Conservation (phyloP, 2,329 filamentous ascomycete species). For the Claviceps quebecensis region DNA sequence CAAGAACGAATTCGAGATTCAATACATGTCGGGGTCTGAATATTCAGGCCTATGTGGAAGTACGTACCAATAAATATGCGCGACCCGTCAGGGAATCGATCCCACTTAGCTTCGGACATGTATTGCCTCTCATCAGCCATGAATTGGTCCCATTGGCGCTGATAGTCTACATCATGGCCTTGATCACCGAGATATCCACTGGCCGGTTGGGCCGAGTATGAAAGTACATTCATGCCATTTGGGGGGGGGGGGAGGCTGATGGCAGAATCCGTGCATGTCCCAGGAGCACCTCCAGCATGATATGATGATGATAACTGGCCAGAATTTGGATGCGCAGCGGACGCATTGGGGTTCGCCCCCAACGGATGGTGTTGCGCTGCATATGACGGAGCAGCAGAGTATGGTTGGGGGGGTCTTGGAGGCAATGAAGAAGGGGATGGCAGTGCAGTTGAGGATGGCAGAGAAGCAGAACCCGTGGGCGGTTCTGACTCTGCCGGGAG, state of each 20-base stretch:
- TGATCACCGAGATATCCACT: constrained; percentile 16
- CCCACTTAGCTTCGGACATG: constrained; percentile 67
- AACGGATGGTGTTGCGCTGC: constrained; percentile 22
- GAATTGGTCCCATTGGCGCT: constrained; percentile 59
- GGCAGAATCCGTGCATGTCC: constrained; percentile 18
- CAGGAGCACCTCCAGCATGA: constrained; percentile 18
- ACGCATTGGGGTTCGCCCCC: constrained; percentile 17
- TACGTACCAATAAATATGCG: constrained; percentile 65
- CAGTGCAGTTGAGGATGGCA: constrained; percentile 19
- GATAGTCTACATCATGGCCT: constrained; percentile 32
- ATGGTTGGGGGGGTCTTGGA: constrained; percentile 29
- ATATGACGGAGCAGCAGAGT: constrained; percentile 23
- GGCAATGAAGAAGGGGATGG: constrained; percentile 30
- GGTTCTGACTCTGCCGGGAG: constrained; percentile 14
- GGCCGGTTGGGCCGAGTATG: constrained; percentile 14
- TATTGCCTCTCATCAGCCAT: constrained; percentile 59
- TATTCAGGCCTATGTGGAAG: constrained; percentile 2
- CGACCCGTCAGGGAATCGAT: constrained; percentile 63
- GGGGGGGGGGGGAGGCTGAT: constrained; percentile 17
- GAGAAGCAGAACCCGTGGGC: constrained; percentile 16
- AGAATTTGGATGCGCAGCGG: constrained; percentile 18
- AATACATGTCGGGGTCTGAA: too few relatives aligned
- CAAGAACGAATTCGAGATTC: neutral
- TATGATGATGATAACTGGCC: constrained; percentile 21
- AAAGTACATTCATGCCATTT: constrained; percentile 15